These are phyloP conservation scores for Lactifluus echinatus DNA, from an alignment of 768 basidiomycete genomes.

Conservation along the genomic window DNA sequence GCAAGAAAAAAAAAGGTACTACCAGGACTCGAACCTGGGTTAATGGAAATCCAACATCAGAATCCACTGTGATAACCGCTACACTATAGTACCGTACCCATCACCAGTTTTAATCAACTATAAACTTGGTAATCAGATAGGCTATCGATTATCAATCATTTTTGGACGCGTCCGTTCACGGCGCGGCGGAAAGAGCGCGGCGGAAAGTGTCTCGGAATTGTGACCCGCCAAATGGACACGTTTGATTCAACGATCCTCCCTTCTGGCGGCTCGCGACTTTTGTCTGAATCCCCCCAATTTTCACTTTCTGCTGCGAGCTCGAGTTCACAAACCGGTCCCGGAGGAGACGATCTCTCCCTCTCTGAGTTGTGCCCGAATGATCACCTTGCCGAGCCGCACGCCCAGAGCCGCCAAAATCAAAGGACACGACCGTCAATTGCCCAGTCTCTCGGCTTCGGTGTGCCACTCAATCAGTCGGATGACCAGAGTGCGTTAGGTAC, in stretches of 20 bases:
- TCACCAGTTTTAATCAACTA: no score
- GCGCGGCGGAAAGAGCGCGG: no score
- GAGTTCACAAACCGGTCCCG: conserved; percentile 32
- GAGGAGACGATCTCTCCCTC: conserved; percentile 45
- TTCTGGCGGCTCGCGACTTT: conserved; percentile 32
- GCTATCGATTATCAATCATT: no score
- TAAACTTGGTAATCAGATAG: no score
- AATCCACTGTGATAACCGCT: conserved; percentile 35
- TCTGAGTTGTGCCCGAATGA: conserved; percentile 46
- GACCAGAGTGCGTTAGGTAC: not conserved
- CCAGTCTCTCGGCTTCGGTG: conserved; percentile 10
- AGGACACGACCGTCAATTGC: conserved; percentile 11
- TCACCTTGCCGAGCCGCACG: conserved; percentile 21
- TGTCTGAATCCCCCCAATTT: conserved; percentile 39
- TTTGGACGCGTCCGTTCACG: no score
- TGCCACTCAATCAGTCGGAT: not conserved
- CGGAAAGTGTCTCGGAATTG: no score
- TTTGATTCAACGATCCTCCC: conserved; percentile 24
- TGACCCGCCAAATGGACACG: no score
- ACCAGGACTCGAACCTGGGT: conserved; percentile 22
- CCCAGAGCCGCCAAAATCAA: conserved; percentile 1
- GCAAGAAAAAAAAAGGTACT: conserved; percentile 9
- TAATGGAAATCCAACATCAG: conserved; percentile 23
- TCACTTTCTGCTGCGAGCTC: conserved; percentile 23
- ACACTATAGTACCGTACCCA: conserved; percentile 26